phyloP scores from a whole-genome alignment of 1,139 yeast genomes.

The Candida mesenterica region DNA sequence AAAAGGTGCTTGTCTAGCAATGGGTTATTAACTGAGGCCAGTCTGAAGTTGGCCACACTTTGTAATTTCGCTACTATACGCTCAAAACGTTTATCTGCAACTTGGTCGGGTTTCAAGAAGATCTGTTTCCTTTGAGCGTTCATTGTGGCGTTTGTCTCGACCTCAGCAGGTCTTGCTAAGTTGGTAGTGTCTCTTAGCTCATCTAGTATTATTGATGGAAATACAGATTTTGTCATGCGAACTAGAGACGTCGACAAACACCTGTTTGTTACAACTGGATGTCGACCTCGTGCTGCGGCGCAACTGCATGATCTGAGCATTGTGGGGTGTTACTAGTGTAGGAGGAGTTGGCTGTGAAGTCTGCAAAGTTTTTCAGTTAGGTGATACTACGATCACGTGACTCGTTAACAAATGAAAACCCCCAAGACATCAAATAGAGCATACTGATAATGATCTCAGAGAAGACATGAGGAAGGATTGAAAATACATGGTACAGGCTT shows the following conservation, averaged over 20 bases:
- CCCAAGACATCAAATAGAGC: no score
- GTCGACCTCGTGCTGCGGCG: neutral
- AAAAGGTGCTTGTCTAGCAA: slow-evolving; percentile 4
- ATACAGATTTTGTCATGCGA: slow-evolving; percentile 10
- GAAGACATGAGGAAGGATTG: no score
- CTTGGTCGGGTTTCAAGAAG: slow-evolving; percentile 17
- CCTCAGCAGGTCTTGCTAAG: slow-evolving; percentile 9
- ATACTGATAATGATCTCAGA: no score
- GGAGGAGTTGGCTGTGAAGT: neutral
- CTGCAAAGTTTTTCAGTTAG: neutral
- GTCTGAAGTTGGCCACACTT: slow-evolving; percentile 6
- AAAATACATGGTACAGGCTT: no score
- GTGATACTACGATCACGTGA: no score
- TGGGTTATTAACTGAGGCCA: slow-evolving; percentile 6
- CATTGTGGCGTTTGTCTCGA: slow-evolving; percentile 4
- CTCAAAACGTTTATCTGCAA: slow-evolving; percentile 14
- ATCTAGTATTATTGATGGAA: slow-evolving; percentile 16
- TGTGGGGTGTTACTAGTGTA: neutral
- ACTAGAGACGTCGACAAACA: neutral
- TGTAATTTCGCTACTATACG: slow-evolving; percentile 12
- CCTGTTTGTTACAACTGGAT: neutral
- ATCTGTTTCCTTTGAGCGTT: slow-evolving; percentile 14
- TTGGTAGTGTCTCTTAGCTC: slow-evolving; percentile 14
- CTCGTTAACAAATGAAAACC: no score
- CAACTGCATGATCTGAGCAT: neutral